phyloP scores from a whole-genome alignment of 345 rosid species.

The Cochlearia excelsa region DNA sequence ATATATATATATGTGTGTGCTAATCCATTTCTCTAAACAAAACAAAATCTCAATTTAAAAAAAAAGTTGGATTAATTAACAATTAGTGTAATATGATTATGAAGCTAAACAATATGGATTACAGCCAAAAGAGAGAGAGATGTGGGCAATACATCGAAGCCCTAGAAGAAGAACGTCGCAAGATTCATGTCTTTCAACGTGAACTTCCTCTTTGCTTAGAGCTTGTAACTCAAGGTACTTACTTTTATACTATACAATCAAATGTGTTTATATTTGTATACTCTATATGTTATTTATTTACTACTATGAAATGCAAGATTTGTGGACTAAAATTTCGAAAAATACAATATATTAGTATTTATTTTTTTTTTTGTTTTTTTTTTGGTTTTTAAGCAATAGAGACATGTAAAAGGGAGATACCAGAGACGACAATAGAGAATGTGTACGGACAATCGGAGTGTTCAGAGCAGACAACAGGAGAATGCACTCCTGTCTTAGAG shows the following conservation, averaged over 20 bases:
- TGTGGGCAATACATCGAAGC: slow-evolving; percentile 64
- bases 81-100: slow-evolving; percentile 13
- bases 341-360: background rate
- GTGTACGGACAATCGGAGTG: slow-evolving; percentile 68
- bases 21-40: slow-evolving; percentile 15
- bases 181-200: slow-evolving; percentile 86
- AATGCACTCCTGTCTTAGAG: slow-evolving; percentile 65
- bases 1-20: slow-evolving; percentile 20
- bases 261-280: background rate
- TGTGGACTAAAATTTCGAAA: no score
- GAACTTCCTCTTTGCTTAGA: slow-evolving; percentile 94
- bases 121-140: slow-evolving; percentile 48
- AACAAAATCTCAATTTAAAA: slow-evolving; percentile 4
- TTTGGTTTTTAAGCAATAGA: slow-evolving; percentile 62
- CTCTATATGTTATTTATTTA: no score
- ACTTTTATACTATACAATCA: background rate
- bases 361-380: background rate
- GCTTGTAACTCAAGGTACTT: slow-evolving; percentile 81
- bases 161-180: slow-evolving; percentile 79
- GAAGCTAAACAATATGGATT: slow-evolving; percentile 42
- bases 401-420: slow-evolving; percentile 65
- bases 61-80: background rate
- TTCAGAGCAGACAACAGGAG: slow-evolving; percentile 81
- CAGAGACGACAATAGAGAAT: slow-evolving; percentile 53
- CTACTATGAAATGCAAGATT: no score